These are phyloP conservation scores for Pugionium dolabratum DNA, from an alignment of 345 rosid species.

Conservation along the genomic window DNA sequence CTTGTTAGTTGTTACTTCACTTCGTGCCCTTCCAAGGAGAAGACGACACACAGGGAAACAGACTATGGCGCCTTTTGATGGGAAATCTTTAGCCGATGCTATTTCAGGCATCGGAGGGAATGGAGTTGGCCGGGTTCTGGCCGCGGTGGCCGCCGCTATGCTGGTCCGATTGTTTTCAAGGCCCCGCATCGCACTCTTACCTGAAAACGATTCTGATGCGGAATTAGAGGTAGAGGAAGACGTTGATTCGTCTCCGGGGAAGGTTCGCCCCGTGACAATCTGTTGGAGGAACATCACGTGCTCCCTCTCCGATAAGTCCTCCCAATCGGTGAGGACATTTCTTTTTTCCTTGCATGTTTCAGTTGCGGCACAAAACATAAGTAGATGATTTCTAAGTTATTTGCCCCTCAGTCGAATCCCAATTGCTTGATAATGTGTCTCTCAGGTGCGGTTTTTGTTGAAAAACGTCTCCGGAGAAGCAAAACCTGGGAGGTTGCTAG, in stretches of 20 bases:
- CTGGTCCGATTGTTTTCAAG: constrained; percentile 76
- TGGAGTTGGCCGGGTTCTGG: constrained; percentile 63
- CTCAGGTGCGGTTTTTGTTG: constrained; percentile 80
- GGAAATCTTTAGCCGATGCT: constrained; percentile 61
- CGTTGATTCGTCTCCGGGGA: constrained; percentile 51
- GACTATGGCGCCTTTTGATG: constrained; percentile 63
- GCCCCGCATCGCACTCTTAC: constrained; percentile 67
- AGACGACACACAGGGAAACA: constrained; percentile 31
- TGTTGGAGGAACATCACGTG: constrained; percentile 84
- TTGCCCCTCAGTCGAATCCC: constrained; percentile 1
- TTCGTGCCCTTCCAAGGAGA: constrained; percentile 34
- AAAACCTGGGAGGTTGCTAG: constrained; percentile 87
- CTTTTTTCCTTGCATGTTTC: constrained; percentile 19
- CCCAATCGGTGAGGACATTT: constrained; percentile 60
- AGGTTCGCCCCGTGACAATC: constrained; percentile 72
- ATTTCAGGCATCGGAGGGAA: constrained; percentile 66
- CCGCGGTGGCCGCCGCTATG: constrained; percentile 77
- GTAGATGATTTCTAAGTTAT: background rate
- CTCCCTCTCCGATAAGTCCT: constrained; percentile 75
- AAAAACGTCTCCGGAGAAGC: constrained; percentile 91
- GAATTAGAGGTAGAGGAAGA: constrained; percentile 34
- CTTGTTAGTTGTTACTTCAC: constrained; percentile 21
- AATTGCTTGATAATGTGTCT: constrained; percentile 20
- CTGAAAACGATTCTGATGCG: constrained; percentile 48
- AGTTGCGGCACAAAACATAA: background rate